A percentile compares a stretch with the other conserved stretches of the same genome.
phyloP scores from a whole-genome alignment of 2,329 filamentous ascomycete genomes.

The Talaromyces rugulosus region DNA sequence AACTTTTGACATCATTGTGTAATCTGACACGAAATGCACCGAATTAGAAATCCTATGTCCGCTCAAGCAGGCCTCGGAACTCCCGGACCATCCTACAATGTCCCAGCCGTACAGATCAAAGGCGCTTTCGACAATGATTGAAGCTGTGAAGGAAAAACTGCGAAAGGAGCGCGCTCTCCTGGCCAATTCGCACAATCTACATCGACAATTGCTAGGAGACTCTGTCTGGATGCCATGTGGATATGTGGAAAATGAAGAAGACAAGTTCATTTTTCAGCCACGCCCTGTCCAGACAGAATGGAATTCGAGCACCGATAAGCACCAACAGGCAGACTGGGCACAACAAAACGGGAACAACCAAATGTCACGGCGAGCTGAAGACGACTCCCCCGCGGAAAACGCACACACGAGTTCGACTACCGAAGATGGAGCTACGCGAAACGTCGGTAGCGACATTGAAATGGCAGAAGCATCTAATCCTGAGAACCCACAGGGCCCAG shows the following conservation, averaged over 20 bases:
- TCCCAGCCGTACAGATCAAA: slow-evolving; percentile 56
- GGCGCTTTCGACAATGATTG: slow-evolving; percentile 55
- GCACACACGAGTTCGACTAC: slow-evolving; percentile 10
- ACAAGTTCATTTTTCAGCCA: slow-evolving; percentile 46
- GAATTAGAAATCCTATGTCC: slow-evolving; percentile 54
- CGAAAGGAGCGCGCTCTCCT: slow-evolving; percentile 54
- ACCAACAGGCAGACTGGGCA: background rate
- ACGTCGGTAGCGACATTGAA: slow-evolving; percentile 25
- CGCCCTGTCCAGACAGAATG: slow-evolving; percentile 18
- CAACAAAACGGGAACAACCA: background rate
- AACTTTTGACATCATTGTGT: background rate
- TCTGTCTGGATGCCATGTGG: slow-evolving; percentile 56
- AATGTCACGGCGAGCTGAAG: background rate
- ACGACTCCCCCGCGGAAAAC: background rate
- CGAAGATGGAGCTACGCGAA: slow-evolving; percentile 8
- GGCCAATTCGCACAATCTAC: slow-evolving; percentile 55
- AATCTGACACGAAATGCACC: slow-evolving; percentile 5
- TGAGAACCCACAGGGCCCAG: slow-evolving; percentile 10
- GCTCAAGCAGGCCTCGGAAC: slow-evolving; percentile 58
- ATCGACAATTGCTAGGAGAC: slow-evolving; percentile 58
- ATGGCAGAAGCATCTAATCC: slow-evolving; percentile 27
- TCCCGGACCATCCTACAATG: slow-evolving; percentile 56
- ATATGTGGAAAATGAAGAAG: slow-evolving; percentile 47
- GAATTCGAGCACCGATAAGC: slow-evolving; percentile 6
- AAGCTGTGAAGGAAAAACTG: slow-evolving; percentile 53